Evolutionary conservation across 2,329 filamentous ascomycete genomes (phyloP).

Genomic region (Aspergillus fructus): DNA sequence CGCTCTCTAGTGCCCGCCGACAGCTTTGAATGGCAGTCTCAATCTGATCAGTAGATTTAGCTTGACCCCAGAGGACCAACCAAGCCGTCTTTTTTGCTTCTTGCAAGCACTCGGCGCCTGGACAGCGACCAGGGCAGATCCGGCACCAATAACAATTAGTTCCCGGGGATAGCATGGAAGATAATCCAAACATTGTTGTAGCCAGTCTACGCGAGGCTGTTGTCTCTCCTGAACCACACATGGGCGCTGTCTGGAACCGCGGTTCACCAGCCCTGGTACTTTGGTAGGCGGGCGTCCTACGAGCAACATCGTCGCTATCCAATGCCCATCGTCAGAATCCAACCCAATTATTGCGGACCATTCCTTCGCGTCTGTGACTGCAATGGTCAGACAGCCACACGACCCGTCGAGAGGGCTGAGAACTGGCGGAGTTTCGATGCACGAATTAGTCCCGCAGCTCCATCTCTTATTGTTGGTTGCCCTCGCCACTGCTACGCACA

Average conservation of each 20-base stretch:
- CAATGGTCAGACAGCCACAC: neutral
- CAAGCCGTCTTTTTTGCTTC: neutral
- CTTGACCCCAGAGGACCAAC: constrained; percentile 10
- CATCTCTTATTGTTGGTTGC: neutral
- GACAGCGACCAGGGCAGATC: neutral
- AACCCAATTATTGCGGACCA: neutral
- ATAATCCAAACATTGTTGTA: neutral
- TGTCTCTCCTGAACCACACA: constrained; percentile 1
- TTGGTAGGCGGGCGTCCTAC: neutral
- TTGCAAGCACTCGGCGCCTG: neutral
- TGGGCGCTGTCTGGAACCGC: neutral
- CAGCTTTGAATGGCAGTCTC: neutral
- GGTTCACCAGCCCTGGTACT: neutral
- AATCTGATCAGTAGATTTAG: constrained; percentile 10
- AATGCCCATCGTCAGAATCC: neutral
- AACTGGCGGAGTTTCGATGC: neutral
- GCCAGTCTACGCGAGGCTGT: neutral
- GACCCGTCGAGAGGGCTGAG: neutral
- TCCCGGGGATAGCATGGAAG: neutral
- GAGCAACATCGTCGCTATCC: neutral
- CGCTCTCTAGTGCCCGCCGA: neutral
- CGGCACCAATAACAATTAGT: neutral
- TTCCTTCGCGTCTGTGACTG: neutral
- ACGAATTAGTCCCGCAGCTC: neutral
- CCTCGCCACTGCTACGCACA: neutral